Percentiles rank a stretch among this genome's conserved stretches.
Evolutionary conservation across 2,329 filamentous ascomycete species (phyloP).

Genomic region (Botrytis tulipae): DNA sequence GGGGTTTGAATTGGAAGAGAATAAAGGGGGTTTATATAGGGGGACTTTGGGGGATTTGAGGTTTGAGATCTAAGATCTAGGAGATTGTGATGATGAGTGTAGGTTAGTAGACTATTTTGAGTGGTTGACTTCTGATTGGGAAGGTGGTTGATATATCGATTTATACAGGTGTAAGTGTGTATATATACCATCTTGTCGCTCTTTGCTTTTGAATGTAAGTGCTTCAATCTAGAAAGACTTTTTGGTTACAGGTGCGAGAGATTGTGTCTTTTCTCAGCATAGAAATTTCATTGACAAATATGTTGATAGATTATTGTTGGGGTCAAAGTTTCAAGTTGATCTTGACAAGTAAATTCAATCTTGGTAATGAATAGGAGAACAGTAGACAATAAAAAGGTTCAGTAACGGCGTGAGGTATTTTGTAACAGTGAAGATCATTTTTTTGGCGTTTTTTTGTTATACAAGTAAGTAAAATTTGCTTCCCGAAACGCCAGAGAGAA

Average conservation of each 20-base stretch:
- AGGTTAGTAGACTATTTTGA: fast-evolving
- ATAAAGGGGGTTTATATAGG: neutral
- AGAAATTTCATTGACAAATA: neutral
- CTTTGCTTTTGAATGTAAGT: neutral
- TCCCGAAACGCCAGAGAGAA: no score
- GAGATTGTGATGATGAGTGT: neutral
- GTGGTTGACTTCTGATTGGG: no score
- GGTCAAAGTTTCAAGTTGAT: neutral
- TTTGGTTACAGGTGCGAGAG: fast-evolving
- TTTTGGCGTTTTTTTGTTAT: no score
- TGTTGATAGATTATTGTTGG: neutral
- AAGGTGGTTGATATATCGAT: neutral
- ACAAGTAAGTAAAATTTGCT: no score
- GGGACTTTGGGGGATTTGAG: no score
- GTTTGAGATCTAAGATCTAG: neutral
- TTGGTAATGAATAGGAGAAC: neutral
- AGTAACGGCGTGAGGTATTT: neutral
- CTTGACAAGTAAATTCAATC: neutral
- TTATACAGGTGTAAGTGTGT: no score
- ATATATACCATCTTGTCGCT: neutral
- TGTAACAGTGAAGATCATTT: neutral
- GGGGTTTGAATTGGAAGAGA: neutral
- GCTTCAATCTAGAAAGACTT: no score
- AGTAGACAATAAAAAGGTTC: fast-evolving
- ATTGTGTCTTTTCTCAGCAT: neutral